Conservation (phyloP, 2,329 filamentous ascomycete genomes). For the Fusarium protoensiforme region DNA sequence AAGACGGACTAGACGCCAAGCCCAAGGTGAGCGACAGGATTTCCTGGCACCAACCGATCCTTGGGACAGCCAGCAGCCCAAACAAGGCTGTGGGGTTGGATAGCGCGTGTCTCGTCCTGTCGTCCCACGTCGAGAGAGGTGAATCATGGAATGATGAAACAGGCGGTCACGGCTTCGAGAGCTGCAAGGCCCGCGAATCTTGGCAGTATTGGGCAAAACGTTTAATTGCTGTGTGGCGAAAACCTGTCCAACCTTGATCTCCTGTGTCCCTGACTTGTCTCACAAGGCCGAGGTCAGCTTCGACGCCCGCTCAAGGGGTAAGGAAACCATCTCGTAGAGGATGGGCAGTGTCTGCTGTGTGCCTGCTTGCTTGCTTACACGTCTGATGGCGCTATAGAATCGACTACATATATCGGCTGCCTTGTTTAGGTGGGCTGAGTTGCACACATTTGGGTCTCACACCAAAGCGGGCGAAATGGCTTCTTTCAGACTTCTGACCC, state of each 20-base stretch:
- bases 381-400: background rate
- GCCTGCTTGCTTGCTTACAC: background rate
- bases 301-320: background rate
- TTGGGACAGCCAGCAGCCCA: background rate
- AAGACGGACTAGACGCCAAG: slow-evolving; percentile 1
- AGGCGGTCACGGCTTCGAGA: slow-evolving; percentile 19
- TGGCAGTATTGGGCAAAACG: slow-evolving; percentile 29
- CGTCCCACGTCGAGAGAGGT: slow-evolving; percentile 1
- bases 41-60: slow-evolving; percentile 18
- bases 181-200: slow-evolving; percentile 23
- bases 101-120: background rate
- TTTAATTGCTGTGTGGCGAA: slow-evolving; percentile 37
- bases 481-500: background rate
- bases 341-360: background rate
- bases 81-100: slow-evolving; percentile 23
- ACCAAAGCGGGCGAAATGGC: background rate
- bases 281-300: slow-evolving; percentile 21
- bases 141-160: slow-evolving; percentile 37
- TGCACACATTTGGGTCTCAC: background rate
- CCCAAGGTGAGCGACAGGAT: slow-evolving; percentile 4
- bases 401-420: background rate
- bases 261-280: slow-evolving; percentile 25
- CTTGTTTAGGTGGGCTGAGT: background rate
- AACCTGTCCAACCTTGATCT: slow-evolving; percentile 15
- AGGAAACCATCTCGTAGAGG: background rate